These are phyloP conservation scores for Kickxella alabastrina DNA, from an alignment of 192 early-diverging fungal genomes.

Conservation along the genomic window DNA sequence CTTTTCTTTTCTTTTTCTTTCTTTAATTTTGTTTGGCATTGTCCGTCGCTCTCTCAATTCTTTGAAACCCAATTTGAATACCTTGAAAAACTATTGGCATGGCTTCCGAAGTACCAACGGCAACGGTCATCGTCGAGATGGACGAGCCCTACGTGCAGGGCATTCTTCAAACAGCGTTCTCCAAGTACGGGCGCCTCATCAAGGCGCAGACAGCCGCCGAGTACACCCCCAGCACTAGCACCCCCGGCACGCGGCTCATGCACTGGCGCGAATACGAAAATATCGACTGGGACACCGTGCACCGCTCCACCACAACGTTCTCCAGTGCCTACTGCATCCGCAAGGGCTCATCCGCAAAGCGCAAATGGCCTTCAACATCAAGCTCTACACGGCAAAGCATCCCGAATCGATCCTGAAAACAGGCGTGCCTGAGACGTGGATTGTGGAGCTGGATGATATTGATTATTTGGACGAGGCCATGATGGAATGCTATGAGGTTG, in stretches of 20 bases:
- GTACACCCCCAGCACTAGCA: background rate
- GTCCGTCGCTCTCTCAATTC: too few species aligned
- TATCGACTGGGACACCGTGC: conserved; percentile 56
- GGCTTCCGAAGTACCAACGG: too few species aligned
- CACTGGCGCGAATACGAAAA: conserved; percentile 67
- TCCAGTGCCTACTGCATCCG: conserved; percentile 62
- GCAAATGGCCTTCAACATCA: conserved; percentile 61
- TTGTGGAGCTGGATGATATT: conserved; percentile 60
- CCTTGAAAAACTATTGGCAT: too few species aligned
- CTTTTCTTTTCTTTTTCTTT: background rate
- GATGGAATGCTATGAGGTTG: conserved; percentile 65
- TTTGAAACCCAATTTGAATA: too few species aligned
- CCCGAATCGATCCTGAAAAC: conserved; percentile 51
- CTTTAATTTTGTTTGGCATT: background rate
- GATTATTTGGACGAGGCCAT: conserved; percentile 67
- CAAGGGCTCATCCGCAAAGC: conserved; percentile 68
- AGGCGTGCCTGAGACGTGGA: conserved; percentile 61
- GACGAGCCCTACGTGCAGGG: conserved; percentile 53
- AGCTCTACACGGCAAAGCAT: conserved; percentile 56
- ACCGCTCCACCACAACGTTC: conserved; percentile 28
- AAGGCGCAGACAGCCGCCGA: background rate
- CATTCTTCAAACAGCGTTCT: conserved; percentile 21
- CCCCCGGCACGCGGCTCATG: conserved; percentile 14
- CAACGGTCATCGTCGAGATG: conserved; percentile 45
- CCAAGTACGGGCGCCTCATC: conserved; percentile 19